A percentile compares a stretch with the other conserved stretches of the same genome.
Conservation (phyloP, 495 filamentous ascomycete species). For the Penicillium manginii region DNA sequence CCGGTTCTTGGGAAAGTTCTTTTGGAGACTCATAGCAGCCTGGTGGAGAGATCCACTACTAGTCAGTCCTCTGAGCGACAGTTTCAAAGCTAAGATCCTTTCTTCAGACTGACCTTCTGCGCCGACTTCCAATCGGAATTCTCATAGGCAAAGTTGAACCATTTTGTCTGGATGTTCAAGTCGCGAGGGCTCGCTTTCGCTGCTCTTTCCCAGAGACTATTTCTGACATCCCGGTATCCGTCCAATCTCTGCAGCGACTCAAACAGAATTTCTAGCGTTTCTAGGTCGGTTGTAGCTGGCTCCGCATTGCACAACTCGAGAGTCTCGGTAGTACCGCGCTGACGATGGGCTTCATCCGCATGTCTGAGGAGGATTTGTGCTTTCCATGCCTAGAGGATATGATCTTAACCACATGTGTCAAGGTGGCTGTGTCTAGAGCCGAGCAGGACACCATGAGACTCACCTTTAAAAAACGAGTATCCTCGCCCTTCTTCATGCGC, state of each 20-base stretch:
- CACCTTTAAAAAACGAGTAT: constrained; percentile 47
- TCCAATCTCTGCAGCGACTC: constrained; percentile 39
- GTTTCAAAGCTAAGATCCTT: background rate
- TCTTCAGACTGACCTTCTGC: constrained; percentile 50
- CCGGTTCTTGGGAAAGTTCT: constrained; percentile 57
- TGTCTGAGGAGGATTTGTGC: constrained; percentile 53
- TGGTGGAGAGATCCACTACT: constrained; percentile 16
- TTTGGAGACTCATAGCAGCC: constrained; percentile 64
- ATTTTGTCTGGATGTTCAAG: constrained; percentile 54
- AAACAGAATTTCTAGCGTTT: constrained; percentile 53
- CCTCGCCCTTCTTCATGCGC: constrained; percentile 63
- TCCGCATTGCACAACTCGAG: constrained; percentile 48
- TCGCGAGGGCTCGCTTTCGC: constrained; percentile 55
- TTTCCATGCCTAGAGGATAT: constrained; percentile 50
- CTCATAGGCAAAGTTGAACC: constrained; percentile 55
- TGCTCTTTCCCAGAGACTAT: constrained; percentile 58
- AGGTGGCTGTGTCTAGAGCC: constrained; percentile 4
- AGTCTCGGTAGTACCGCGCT: constrained; percentile 52
- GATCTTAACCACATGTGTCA: background rate
- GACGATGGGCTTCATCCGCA: constrained; percentile 46
- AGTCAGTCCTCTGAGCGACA: background rate
- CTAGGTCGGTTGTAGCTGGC: constrained; percentile 53
- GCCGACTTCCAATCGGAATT: constrained; percentile 58
- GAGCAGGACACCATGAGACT: background rate
- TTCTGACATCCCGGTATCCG: constrained; percentile 38